Base-by-base conservation (phyloP, 2,329 filamentous ascomycete species). In the Ilyonectria sp. region DNA sequence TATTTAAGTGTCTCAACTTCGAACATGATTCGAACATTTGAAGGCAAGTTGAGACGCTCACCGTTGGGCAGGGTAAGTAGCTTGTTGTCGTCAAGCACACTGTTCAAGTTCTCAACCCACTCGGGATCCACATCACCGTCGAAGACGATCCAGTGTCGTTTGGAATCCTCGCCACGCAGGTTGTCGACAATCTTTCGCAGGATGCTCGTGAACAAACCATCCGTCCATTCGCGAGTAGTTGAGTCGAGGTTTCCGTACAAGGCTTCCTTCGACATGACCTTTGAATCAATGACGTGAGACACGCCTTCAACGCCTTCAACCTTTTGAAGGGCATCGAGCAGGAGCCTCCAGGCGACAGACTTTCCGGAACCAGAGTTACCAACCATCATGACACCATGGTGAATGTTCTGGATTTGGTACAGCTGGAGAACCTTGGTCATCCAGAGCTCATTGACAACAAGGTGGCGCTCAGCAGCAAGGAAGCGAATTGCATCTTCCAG, bases 311-410 rank as follows among this genome's bases (percentile, higher is more conserved):
- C 87, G 26, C 92, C 92, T 79, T 99, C 96, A 15, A 97, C 93
- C 75, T 93, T 91, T 76, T 98, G 95, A 65, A 99, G 84, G 17
- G 97, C 96, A 76, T 97, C 93, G 21, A 99, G 88, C 58, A 99
- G 86, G 47, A 97, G 90, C 77, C 93, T 94, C 96, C 97, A 99
- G 6, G 96, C 93, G 2, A 93, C 91, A 46, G 96, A 98, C 83
- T 99, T 99, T 78, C 97, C 97, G 52, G 95, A 93, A n/a, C 97
- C 96, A 33, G 97, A 98, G 77, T 94, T 94, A 70, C 96, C 96
- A 10, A 99, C 96, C 96, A 99, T 98, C 97, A 99, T 99, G 31
- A 99, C 96, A 92, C 96, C 96, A 75, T 99, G 96, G 77, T 99
- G 96, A 65, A 99, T 94, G 72, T 92, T 93, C 81, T 98, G 96